Evolutionary conservation across 2,329 filamentous ascomycete species (phyloP), one percentile per base, ranked within the genome.

Genomic region (Hymenoscyphus scutula): DNA sequence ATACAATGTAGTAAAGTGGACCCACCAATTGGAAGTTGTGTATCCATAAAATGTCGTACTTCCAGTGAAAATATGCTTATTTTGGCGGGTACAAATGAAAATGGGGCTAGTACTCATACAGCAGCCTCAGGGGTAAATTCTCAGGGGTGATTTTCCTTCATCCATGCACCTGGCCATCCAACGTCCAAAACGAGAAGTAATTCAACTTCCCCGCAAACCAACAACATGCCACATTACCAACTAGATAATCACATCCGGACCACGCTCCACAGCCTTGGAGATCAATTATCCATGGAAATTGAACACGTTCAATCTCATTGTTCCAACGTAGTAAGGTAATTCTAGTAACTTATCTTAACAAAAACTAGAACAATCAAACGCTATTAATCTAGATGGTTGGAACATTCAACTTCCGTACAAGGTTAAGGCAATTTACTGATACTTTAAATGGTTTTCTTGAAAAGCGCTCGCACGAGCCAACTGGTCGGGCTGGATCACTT

Each of bases 141-240:
- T 34, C 32, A 34, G 32, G 32, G 32, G 32, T 34, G 15, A 34
- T 34, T 34, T 34, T 34, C 32, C 32, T 13, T 3, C 30, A 4
- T 32, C 3, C 30, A 32, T 32, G 30, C 10, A 34, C 2, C 32
- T 13, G 32, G 15, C 32, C 10, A 11, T 41, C 41, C 19, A 48
- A 23, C 19, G n/a, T 10, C 19, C 19, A 23, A 23, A 11, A 23
- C n/a, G n/a, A 48, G 10, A 23, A 19, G 53, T 34, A 25, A 56
- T 54, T 29, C 32, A 37, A 32, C 32, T 56, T 56, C 30, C 54
- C 54, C 54, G 30, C 54, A 56, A 56, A 56, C 41, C 32, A 23
- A 11, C 41, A 48, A 23, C 41, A 48, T 48, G 41, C 41, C 41
- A 23, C n/a, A n/a, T 11, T 23, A 48, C 41, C 41, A 48, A 48